Conservation (phyloP, 192 early-diverging fungal genomes). For the Coemansia sp. region DNA sequence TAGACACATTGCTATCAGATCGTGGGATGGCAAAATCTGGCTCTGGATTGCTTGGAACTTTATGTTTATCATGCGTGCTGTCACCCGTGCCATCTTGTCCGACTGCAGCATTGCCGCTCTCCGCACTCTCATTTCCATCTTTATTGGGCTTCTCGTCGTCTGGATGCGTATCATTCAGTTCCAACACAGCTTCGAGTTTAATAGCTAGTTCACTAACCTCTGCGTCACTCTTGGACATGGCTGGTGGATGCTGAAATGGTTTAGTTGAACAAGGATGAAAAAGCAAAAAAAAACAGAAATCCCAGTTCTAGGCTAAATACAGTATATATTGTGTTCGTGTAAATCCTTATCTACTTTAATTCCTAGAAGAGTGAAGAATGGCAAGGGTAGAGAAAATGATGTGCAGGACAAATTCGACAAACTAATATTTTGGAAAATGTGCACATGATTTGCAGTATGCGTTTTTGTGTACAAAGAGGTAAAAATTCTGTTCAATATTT, state of each 20-base stretch:
- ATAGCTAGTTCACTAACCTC: slow-evolving; percentile 28
- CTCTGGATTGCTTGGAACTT: slow-evolving; percentile 10
- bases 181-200: slow-evolving; percentile 25
- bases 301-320: too few species aligned
- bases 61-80: slow-evolving; percentile 4
- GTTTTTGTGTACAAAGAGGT: too few species aligned
- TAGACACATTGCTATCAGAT: slow-evolving; percentile 4
- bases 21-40: slow-evolving; percentile 19
- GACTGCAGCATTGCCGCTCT: not conserved
- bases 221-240: slow-evolving; percentile 8
- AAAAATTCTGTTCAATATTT: too few species aligned
- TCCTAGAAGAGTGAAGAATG: too few species aligned
- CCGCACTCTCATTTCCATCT: not conserved
- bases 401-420: too few species aligned
- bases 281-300: not conserved
- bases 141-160: not conserved
- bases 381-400: too few species aligned
- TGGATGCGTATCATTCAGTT: slow-evolving; percentile 8
- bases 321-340: too few species aligned
- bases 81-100: not conserved
- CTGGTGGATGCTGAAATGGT: not conserved
- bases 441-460: too few species aligned
- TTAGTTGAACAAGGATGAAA: not conserved
- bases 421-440: too few species aligned
- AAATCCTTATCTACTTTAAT: too few species aligned